Percentiles rank a stretch among this genome's conserved stretches.
phyloP scores from a whole-genome alignment of 306 rosid genomes.

The Albizia julibrissin region DNA sequence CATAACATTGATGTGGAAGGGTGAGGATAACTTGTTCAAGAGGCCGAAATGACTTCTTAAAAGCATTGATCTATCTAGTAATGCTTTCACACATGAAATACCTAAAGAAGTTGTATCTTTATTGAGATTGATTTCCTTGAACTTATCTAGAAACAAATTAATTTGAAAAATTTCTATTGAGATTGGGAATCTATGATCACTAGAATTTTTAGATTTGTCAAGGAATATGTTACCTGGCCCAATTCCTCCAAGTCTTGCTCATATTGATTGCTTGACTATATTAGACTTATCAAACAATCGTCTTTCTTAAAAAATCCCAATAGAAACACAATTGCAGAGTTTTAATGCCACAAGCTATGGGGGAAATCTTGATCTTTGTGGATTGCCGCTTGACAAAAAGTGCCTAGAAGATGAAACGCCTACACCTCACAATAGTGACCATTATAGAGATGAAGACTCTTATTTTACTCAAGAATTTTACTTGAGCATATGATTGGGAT shows the following conservation, averaged over 20 bases:
- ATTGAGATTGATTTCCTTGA: neutral
- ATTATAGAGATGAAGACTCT: neutral
- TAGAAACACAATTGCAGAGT: neutral
- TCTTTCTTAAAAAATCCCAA: neutral
- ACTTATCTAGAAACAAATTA: neutral
- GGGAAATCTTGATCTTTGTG: neutral
- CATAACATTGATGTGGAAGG: neutral
- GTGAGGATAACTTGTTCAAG: neutral
- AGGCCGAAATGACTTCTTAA: neutral
- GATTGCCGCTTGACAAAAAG: neutral
- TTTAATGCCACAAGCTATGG: neutral
- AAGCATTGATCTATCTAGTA: slow-evolving; percentile 36
- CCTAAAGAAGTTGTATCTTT: neutral
- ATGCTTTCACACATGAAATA: neutral
- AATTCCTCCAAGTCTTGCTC: neutral
- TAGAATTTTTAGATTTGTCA: neutral
- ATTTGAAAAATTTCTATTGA: neutral
- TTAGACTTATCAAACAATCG: neutral
- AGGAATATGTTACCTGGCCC: neutral
- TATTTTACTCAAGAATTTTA: neutral
- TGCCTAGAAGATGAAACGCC: neutral
- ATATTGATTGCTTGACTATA: neutral
- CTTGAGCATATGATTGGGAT: neutral
- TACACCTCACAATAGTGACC: neutral
- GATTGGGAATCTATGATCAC: neutral